Evolutionary conservation across 768 basidiomycete genomes (phyloP).

Genomic region (Panus rudis): DNA sequence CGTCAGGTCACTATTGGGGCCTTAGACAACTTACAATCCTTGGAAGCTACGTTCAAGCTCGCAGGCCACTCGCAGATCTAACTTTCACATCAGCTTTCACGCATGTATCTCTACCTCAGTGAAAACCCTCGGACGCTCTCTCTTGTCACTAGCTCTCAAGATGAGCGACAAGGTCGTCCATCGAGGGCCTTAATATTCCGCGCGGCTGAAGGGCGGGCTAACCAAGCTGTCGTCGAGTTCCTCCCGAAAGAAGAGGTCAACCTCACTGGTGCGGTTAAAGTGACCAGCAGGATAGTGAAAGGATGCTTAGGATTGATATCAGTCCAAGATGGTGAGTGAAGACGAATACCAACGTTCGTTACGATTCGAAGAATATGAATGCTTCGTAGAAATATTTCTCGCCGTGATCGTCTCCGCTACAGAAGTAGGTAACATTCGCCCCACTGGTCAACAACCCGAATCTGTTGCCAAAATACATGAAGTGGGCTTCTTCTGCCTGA

Average conservation of each 20-base stretch:
- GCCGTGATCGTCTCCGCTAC: slow-evolving; percentile 72
- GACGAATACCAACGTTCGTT: slow-evolving; percentile 1
- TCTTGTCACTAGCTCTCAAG: slow-evolving; percentile 63
- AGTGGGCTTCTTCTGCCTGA: slow-evolving; percentile 85
- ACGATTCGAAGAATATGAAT: slow-evolving; percentile 5
- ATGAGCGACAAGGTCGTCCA: slow-evolving; percentile 56
- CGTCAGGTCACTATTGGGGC: too few relatives aligned
- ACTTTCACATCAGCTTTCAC: too few relatives aligned
- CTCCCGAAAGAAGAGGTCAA: slow-evolving; percentile 68
- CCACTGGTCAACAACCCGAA: slow-evolving; percentile 50
- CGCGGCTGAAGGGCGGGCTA: slow-evolving; percentile 40
- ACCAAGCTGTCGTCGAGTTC: slow-evolving; percentile 83
- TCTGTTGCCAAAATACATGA: slow-evolving; percentile 79
- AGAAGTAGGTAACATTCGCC: slow-evolving; percentile 66
- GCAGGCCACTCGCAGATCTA: too few relatives aligned
- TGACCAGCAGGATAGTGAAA: slow-evolving; percentile 69
- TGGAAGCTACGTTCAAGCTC: too few relatives aligned
- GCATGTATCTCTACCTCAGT: slow-evolving; percentile 76
- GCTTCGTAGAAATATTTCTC: slow-evolving; percentile 69
- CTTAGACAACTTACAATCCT: too few relatives aligned
- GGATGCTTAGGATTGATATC: slow-evolving; percentile 82
- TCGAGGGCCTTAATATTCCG: slow-evolving; percentile 66
- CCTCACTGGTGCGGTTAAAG: slow-evolving; percentile 49
- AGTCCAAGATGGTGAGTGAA: slow-evolving; percentile 63
- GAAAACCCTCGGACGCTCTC: slow-evolving; percentile 65